A percentile compares a stretch with the other conserved stretches of the same genome.
Conservation (phyloP, 805 yeast species). For the Monosporozyma unispora region DNA sequence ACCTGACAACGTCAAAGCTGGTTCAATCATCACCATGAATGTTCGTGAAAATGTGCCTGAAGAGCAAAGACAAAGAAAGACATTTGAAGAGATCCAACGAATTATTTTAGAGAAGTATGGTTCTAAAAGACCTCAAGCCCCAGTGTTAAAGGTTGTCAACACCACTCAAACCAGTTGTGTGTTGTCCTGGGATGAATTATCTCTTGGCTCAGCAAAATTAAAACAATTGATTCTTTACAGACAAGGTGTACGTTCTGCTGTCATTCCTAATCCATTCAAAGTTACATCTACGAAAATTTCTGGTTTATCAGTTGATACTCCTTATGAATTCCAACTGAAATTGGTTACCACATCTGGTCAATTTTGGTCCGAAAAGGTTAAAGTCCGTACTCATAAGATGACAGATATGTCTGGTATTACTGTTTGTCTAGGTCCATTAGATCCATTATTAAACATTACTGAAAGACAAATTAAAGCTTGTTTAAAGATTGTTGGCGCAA, state of each 20-base stretch:
- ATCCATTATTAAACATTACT: constrained; percentile 40
- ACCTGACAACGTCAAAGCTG: constrained; percentile 86
- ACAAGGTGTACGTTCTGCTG: constrained; percentile 55
- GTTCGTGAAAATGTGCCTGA: constrained; percentile 69
- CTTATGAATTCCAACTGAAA: constrained; percentile 68
- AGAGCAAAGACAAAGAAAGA: constrained; percentile 49
- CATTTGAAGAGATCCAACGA: constrained; percentile 60
- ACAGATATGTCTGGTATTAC: constrained; percentile 90
- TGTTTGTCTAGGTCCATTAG: constrained; percentile 78
- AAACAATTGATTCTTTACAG: constrained; percentile 71
- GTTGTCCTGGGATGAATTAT: constrained; percentile 84
- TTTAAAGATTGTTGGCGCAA: constrained; percentile 69
- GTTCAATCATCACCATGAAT: constrained; percentile 77
- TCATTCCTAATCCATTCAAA: constrained; percentile 69
- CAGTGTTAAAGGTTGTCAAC: constrained; percentile 60
- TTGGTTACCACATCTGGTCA: constrained; percentile 88
- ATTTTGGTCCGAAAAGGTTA: constrained; percentile 56
- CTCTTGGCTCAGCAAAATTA: constrained; percentile 73
- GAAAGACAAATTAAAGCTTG: constrained; percentile 52
- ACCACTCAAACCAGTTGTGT: constrained; percentile 93
- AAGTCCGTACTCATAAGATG: constrained; percentile 86
- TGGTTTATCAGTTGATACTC: constrained; percentile 81
- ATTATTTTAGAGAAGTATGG: constrained; percentile 70
- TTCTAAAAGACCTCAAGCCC: constrained; percentile 57
- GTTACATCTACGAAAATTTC: constrained; percentile 80